phyloP scores from a whole-genome alignment of 2,329 filamentous ascomycete species.

The Monosporascus cannonballus region DNA sequence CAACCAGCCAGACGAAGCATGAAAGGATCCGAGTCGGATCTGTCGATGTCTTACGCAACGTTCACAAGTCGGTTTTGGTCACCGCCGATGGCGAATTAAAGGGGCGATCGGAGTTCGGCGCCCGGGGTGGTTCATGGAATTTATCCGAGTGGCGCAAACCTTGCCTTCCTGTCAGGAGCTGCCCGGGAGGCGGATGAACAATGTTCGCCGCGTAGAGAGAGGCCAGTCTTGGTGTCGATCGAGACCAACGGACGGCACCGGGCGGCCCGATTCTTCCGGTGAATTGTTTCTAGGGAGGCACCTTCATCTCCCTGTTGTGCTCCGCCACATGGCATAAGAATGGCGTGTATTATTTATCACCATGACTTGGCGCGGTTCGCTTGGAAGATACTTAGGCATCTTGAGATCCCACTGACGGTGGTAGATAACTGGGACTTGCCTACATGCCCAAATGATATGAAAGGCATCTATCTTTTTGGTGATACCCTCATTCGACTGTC shows the following conservation, averaged over 20 bases:
- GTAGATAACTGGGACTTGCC: no score
- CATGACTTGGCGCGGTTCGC: not conserved
- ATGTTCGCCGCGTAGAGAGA: not conserved
- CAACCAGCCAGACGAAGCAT: constrained; percentile 12
- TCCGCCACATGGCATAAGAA: not conserved
- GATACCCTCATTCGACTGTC: no score
- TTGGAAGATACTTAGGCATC: not conserved
- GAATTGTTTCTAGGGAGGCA: not conserved
- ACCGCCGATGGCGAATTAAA: constrained; percentile 18
- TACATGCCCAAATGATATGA: no score
- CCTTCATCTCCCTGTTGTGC: not conserved
- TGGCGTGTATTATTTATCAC: not conserved
- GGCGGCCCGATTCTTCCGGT: not conserved
- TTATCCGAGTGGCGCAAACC: constrained; percentile 4
- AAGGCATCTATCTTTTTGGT: no score
- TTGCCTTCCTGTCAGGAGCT: not conserved
- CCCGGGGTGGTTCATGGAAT: constrained; percentile 13
- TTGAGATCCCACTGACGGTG: no score
- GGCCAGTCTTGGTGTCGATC: not conserved
- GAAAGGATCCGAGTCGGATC: constrained; percentile 5
- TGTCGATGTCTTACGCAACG: constrained; percentile 8
- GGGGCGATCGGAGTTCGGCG: constrained; percentile 23
- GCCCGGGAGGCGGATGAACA: not conserved
- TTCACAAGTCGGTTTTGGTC: constrained; percentile 14
- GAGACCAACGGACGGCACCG: not conserved